Evolutionary conservation across 23 red algal species (phyloP).

Genomic region (Gracilaria gracilis): DNA sequence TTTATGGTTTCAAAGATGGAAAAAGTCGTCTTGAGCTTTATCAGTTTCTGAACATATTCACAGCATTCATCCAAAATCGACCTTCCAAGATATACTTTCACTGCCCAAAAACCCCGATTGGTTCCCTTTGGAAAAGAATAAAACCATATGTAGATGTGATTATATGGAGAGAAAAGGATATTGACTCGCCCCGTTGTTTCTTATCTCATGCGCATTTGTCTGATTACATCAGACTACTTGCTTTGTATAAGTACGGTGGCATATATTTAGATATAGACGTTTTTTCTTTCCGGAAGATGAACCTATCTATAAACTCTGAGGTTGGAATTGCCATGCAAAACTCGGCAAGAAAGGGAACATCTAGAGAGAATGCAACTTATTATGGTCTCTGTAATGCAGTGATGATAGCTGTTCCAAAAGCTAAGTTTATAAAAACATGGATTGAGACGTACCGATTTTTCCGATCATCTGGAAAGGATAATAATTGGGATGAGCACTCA

Average conservation of each 20-base stretch:
- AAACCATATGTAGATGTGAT: neutral
- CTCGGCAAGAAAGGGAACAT: neutral
- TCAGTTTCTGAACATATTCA: neutral
- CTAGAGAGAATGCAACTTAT: neutral
- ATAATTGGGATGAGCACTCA: neutral
- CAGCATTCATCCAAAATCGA: neutral
- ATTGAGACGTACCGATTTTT: neutral
- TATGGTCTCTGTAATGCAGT: neutral
- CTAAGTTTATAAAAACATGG: neutral
- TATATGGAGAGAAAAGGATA: neutral
- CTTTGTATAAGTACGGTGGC: neutral
- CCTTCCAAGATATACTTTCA: neutral
- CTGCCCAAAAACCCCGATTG: neutral
- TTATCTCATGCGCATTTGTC: neutral
- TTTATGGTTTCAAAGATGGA: neutral
- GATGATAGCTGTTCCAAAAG: neutral
- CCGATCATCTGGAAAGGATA: neutral
- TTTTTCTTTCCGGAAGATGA: neutral
- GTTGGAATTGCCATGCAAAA: neutral
- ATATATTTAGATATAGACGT: neutral
- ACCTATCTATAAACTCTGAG: neutral
- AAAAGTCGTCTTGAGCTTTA: neutral
- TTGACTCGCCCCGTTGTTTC: neutral
- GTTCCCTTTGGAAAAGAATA: neutral
- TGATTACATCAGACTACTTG: neutral